A percentile compares a stretch with the other conserved stretches of the same genome.
These are phyloP conservation scores for Blastobotrys arbuscula DNA, from an alignment of 1,139 yeast genomes.

Conservation along the genomic window DNA sequence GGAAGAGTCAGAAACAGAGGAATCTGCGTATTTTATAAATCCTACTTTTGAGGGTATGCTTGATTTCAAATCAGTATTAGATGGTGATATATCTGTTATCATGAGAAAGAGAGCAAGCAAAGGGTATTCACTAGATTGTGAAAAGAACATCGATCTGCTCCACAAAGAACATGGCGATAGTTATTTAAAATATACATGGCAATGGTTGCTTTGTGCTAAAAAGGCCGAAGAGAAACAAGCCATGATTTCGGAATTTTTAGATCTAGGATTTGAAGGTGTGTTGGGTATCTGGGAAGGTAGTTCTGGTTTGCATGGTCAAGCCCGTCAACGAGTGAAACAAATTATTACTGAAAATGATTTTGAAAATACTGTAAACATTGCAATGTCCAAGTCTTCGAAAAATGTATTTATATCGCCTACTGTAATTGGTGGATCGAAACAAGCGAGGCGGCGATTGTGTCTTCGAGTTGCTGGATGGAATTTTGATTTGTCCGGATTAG, in stretches of 20 bases:
- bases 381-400: slow-evolving; percentile 26
- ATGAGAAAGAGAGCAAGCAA: slow-evolving; percentile 64
- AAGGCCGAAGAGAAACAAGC: slow-evolving; percentile 62
- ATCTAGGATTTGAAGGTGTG: slow-evolving; percentile 84
- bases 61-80: slow-evolving; percentile 25
- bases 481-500: slow-evolving; percentile 69
- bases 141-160: slow-evolving; percentile 55
- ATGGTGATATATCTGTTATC: slow-evolving; percentile 34
- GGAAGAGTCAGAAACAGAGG: slow-evolving; percentile 18
- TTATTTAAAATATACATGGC: slow-evolving; percentile 75
- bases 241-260: slow-evolving; percentile 63
- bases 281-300: slow-evolving; percentile 85
- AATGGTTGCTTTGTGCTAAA: slow-evolving; percentile 74
- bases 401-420: slow-evolving; percentile 32
- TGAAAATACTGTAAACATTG: slow-evolving; percentile 20
- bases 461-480: slow-evolving; percentile 91
- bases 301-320: slow-evolving; percentile 52
- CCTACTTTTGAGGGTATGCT: slow-evolving; percentile 22
- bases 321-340: slow-evolving; percentile 15
- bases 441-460: slow-evolving; percentile 64
- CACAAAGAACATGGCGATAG: slow-evolving; percentile 45
- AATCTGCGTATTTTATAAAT: slow-evolving; percentile 11
- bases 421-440: slow-evolving; percentile 24
- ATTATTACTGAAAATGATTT: slow-evolving; percentile 24
- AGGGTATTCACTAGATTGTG: slow-evolving; percentile 73